Evolutionary conservation across 257 asterid species (phyloP), one percentile per base, ranked within the genome.

Genomic region (Gardenia jasminoides): DNA sequence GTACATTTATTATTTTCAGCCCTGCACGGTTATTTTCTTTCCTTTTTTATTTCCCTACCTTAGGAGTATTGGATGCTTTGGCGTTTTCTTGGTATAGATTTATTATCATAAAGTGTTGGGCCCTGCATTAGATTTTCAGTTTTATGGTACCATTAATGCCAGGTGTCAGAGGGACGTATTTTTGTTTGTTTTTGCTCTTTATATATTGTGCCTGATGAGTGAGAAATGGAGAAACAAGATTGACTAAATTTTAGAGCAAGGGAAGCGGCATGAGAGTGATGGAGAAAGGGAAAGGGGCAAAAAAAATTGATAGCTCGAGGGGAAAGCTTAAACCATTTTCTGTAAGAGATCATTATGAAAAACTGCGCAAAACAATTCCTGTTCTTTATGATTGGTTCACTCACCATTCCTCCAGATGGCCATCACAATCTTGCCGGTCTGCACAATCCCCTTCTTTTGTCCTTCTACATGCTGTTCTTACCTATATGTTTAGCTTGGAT

Each of bases 341-440:
- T 3, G 68, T 22, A 15, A 46, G 13, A 46, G 31, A 10, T 54
- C 26, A 75, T 78, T 39, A 44, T 11, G 11, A 22, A 17, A 44
- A 31, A 41, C 30, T 72, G 56, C 46, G 48, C 58, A 8, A 22
- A 10, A 3, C 19, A 26, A 20, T 72, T 13, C 70, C 15, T 31
- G 19, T 30, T 26, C 70, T 54, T 24, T 70, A 43, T 30, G 76
- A 56, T 54, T 78, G 76, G 67, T 56, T 78, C 31, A 54, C 69
- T 48, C 31, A 56, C 58, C 68, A 78, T 58, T 78, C 76, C 31
- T 11, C 28, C 10, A 10, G 28, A 72, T 68, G 70, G 76, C 76
- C 76, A 70, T 78, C 70, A 52, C 71, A 22, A 26, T 47, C 81
- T 68, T 58, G 47, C 70, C 26, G 62, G 64, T 70, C 33, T 58